Evolutionary conservation across 768 basidiomycete species (phyloP).

Genomic region (Leccinum variicolor): DNA sequence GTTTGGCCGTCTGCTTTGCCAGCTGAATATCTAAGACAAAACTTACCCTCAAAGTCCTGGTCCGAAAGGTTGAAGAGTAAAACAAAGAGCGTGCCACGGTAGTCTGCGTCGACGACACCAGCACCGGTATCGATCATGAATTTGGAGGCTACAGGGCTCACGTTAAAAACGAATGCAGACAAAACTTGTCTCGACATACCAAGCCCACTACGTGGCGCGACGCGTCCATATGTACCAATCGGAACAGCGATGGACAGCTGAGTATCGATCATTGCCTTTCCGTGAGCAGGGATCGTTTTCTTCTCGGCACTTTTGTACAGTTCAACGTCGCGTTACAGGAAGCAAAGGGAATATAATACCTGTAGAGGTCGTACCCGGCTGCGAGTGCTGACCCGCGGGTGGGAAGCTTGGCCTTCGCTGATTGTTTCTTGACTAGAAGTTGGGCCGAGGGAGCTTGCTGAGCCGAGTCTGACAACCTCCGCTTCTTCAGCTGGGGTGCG

Average conservation of each 20-base stretch:
- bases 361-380: constrained; percentile 95
- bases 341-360: constrained; percentile 40
- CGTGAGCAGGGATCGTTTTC: constrained; percentile 80
- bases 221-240: constrained; percentile 89
- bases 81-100: constrained; percentile 87
- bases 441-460: constrained; percentile 38
- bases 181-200: constrained; percentile 48
- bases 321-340: constrained; percentile 1
- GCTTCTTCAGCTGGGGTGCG: constrained; percentile 49
- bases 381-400: constrained; percentile 83
- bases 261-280: constrained; percentile 89
- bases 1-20: neutral
- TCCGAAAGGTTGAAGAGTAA: constrained; percentile 92
- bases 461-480: constrained; percentile 51
- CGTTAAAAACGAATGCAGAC: neutral
- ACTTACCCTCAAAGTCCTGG: constrained; percentile 78
- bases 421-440: constrained; percentile 82
- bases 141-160: constrained; percentile 69
- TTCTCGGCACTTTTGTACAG: constrained; percentile 64
- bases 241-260: constrained; percentile 95
- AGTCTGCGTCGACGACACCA: constrained; percentile 96
- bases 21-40: neutral
- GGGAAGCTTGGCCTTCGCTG: constrained; percentile 77
- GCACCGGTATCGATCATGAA: constrained; percentile 98
- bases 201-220: constrained; percentile 93